Evolutionary conservation across 1,139 yeast genomes (phyloP), one percentile per base, ranked within the genome.

Genomic region (Yamadazyma oceani): DNA sequence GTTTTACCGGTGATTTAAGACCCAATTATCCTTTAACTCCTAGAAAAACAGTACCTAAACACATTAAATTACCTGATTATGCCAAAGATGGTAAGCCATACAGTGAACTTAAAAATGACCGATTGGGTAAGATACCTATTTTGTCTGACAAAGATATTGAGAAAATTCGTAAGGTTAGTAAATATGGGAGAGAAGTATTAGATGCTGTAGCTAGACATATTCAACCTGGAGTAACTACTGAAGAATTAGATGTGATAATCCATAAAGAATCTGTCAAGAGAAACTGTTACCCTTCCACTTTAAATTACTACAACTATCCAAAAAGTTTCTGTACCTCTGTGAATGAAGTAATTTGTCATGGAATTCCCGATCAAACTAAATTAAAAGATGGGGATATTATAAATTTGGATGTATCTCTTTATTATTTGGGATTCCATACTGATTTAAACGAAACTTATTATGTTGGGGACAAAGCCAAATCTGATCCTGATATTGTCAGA

Each of bases 361-460:
- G 99, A 48, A 86, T 92, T 42, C 98, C 98, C 17, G 98, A 94
- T 61, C 75, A 85, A 64, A 78, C 90, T 39, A 80, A 80, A 28
- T 72, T 94, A 45, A 67, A 87, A 58, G 97, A 92, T 53, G 98
- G 99, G 37, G 99, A 94, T 59, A 92, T 94, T 49, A 74, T 94
- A 48, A 94, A 94, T 59, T 68, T 94, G 48, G 99, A 94, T 59
- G 88, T 94, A 35, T 75, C 96, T 3, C 63, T 94, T 39, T 92
- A 75, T 66, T 79, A 85, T 61, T 79, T 85, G 51, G 98, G 98
- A 1, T 80, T 82, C 66, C 97, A 94, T 64, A 84, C 96, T 3
- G 99, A 94, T 62, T 70, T 94, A 59, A 94, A 94, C 61, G 98
- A 92, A 63, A 94, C 98, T 1, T 92, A 90, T 62, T 94, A 92